Percentiles rank a stretch among this genome's conserved stretches.
These are phyloP conservation scores for Saccharomycopsis crataegensis DNA, from an alignment of 1,139 yeast species.

Conservation along the genomic window DNA sequence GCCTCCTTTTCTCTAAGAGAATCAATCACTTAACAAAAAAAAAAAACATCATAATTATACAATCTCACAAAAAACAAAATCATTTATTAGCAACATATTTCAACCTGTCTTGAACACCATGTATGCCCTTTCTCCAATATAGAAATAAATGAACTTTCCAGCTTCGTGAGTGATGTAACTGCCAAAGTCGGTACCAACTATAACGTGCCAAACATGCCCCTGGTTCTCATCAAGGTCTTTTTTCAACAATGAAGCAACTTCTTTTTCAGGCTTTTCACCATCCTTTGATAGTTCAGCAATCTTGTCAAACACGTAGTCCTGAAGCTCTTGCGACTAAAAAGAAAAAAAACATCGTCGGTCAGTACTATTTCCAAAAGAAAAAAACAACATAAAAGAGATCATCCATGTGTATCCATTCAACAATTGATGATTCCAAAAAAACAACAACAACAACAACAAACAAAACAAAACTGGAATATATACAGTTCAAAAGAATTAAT, in stretches of 20 bases:
- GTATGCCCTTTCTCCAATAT: conserved; percentile 73
- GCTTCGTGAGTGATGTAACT: conserved; percentile 86
- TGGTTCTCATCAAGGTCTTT: conserved; percentile 59
- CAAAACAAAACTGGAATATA: too few species aligned
- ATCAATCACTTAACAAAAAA: too few species aligned
- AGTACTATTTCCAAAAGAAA: background rate
- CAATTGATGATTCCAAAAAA: background rate
- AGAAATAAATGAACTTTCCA: conserved; percentile 79
- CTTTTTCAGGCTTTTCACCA: conserved; percentile 49
- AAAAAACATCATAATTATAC: too few species aligned
- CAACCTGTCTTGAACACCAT: conserved; percentile 71
- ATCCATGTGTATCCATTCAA: background rate
- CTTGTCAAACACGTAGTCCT: conserved; percentile 46
- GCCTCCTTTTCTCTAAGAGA: too few species aligned
- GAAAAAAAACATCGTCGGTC: background rate
- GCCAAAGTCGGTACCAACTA: conserved; percentile 91
- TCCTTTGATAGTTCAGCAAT: conserved; percentile 48
- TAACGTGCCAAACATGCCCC: conserved; percentile 92
- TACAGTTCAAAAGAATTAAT: too few species aligned
- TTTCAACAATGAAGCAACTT: conserved; percentile 75
- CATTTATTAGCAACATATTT: background rate
- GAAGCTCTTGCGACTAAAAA: conserved; percentile 45
- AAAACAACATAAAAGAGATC: background rate
- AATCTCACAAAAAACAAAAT: too few species aligned
- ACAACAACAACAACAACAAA: too few species aligned